Evolutionary conservation across 202 grass and related monocot genomes (phyloP), one percentile per base, ranked within the genome.

Genomic region (Setaria italica): DNA sequence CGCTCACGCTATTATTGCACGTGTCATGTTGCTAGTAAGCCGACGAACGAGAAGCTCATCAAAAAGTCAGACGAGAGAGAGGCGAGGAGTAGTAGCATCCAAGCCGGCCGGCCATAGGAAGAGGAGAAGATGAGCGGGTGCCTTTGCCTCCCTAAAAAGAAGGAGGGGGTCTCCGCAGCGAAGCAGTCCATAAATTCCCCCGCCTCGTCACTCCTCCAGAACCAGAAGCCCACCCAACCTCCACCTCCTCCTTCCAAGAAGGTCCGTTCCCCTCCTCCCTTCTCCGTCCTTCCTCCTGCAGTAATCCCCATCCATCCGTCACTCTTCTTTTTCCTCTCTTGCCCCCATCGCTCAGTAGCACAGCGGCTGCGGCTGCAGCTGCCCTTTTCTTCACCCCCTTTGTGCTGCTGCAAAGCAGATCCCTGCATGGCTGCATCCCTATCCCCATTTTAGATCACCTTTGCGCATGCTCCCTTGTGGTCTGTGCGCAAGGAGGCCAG

Each of bases 121-220:
- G 43, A 14, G 42, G 42, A 10, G 19, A 50, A 85, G 85, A 91
- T 78, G 82, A 85, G 78, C 33, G 66, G 85, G 9, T 82, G 66
- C 71, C 64, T 70, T 19, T 85, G 81, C 63, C 85, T 84, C 21
- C 85, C 89, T 29, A 85, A 88, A 81, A 88, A 34, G 79, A 29
- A 54, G 29, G n/a, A 9, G 51, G 67, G 53, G 63, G 55, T 9
- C 67, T 15, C 8, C 34, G 5, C 57, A 0, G 50, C 47, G 69
- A 25, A 25, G 25, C 25, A 25, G 25, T 56, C 70, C 69, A 7
- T 68, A 84, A 69, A 87, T 80, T 48, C 84, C 19, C 72, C 69
- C 59, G 20, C 60, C 29, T 9, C 80, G 43, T 45, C 80, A 35
- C 62, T 85, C 60, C 9, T 42, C 42, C 25, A 15, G 81, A 25